These are phyloP conservation scores for Blastobotrys terrestris DNA, from an alignment of 805 yeast species.

Conservation along the genomic window DNA sequence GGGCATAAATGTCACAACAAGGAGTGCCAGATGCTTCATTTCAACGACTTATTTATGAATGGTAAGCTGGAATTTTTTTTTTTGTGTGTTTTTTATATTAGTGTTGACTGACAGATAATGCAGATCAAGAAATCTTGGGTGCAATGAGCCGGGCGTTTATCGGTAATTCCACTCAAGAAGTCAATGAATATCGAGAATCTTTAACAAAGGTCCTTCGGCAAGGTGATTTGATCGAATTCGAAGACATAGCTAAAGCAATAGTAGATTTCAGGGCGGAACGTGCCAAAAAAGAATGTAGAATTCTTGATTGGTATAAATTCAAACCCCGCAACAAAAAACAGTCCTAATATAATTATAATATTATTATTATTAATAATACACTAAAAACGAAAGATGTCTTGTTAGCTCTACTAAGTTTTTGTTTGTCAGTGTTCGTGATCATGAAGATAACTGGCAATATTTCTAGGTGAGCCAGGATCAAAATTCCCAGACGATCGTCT, in stretches of 20 bases:
- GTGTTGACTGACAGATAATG: neutral
- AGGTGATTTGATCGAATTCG: slow-evolving; percentile 1
- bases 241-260: slow-evolving; percentile 4
- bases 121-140: slow-evolving; percentile 12
- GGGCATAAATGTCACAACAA: slow-evolving; percentile 14
- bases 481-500: neutral
- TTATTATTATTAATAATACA: neutral
- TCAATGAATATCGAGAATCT: slow-evolving; percentile 10
- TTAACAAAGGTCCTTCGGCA: slow-evolving; percentile 3
- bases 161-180: slow-evolving; percentile 8
- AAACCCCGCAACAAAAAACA: neutral
- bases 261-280: slow-evolving; percentile 2
- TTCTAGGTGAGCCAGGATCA: neutral
- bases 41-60: slow-evolving; percentile 11
- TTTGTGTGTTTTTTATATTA: neutral
- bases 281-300: neutral
- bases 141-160: slow-evolving; percentile 12
- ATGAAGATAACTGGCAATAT: neutral
- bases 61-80: slow-evolving; percentile 14
- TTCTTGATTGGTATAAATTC: slow-evolving; percentile 9
- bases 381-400: neutral
- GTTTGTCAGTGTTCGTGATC: neutral
- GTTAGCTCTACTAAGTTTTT: neutral
- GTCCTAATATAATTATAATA: neutral
- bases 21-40: slow-evolving; percentile 17